Base-by-base conservation (phyloP, 148 eudicot genomes). In the Amaranthus cruentus region DNA sequence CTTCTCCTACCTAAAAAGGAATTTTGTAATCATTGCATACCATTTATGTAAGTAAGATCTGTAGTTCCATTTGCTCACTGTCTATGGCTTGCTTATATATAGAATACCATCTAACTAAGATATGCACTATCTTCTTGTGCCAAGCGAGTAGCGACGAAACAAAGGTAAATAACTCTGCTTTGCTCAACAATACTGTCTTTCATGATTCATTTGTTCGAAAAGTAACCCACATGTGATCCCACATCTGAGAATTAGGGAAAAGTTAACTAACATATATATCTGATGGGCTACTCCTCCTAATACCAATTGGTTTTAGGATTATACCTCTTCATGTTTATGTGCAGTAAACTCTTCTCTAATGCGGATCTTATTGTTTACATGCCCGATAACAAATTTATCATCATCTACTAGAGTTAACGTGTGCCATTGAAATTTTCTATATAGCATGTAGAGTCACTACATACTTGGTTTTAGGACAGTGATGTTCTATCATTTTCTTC, bases 1-100 rank as follows among this genome's bases (percentile, higher is more conserved):
- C 74, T 9, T 59, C 67, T 69, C 55, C 62, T 76, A 76, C 68
- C 69, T 69, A 67, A 69, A 76, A 65, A 69, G 59, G 66, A 14
- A 55, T 15, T 51, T 62, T 61, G 28, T 53, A 55, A 69, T 76
- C 73, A 69, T 76, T 76, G 21, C 62, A 60, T 69, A 47, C 8
- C 61, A 69, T 53, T 69, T 46, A 7, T 10, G 62, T 13, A 53
- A n/a, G 12, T n/a, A 66, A 60, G 61, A 63, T 62, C 74, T 56
- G 52, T 70, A 28, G 70, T 47, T 49, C 4, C 10, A 18, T 21
- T 46, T 70, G 12, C 69, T 76, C 13, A 42, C 18, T 47, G 57
- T 47, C 60, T 38, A 62, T 70, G 43, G 46, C 46, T 57, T 55
- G 42, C 75, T 73, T 77, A 71, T 77, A 71, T 77, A 77, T 63